These are phyloP conservation scores for Glycyrrhiza uralensis DNA, from an alignment of 306 rosid genomes.

Conservation along the genomic window DNA sequence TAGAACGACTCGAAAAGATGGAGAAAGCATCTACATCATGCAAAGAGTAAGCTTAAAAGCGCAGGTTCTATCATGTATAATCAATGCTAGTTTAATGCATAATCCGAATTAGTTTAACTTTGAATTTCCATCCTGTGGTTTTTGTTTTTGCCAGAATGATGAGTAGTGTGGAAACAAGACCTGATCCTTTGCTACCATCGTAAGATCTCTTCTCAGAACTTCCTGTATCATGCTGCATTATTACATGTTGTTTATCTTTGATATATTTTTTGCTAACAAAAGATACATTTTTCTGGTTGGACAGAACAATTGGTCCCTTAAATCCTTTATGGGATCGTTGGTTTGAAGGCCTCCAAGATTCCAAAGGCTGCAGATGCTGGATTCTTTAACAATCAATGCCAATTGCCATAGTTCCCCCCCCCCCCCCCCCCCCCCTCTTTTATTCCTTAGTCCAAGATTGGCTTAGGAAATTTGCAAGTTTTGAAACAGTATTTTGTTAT, in stretches of 20 bases:
- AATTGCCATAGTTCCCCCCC: neutral
- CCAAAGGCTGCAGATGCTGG: conserved; percentile 88
- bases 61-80: neutral
- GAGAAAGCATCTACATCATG: conserved; percentile 70
- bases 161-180: conserved; percentile 62
- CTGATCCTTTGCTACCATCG: conserved; percentile 81
- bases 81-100: neutral
- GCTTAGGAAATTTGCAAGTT: conserved; percentile 18
- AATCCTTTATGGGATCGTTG: conserved; percentile 84
- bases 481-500: conserved; percentile 1
- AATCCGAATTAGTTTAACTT: neutral
- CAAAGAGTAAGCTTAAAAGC: conserved; percentile 65
- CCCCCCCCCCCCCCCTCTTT: neutral
- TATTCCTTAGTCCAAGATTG: too few species aligned
- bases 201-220: conserved; percentile 27
- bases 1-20: conserved; percentile 69
- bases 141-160: conserved; percentile 52
- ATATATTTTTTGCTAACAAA: neutral
- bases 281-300: conserved; percentile 10
- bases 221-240: neutral
- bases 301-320: conserved; percentile 71
- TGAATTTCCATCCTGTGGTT: neutral
- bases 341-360: conserved; percentile 81
- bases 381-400: conserved; percentile 47
- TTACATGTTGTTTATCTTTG: neutral